Conservation (phyloP, 1,284 basidiomycete species). For the Pisolithus thermaeus region DNA sequence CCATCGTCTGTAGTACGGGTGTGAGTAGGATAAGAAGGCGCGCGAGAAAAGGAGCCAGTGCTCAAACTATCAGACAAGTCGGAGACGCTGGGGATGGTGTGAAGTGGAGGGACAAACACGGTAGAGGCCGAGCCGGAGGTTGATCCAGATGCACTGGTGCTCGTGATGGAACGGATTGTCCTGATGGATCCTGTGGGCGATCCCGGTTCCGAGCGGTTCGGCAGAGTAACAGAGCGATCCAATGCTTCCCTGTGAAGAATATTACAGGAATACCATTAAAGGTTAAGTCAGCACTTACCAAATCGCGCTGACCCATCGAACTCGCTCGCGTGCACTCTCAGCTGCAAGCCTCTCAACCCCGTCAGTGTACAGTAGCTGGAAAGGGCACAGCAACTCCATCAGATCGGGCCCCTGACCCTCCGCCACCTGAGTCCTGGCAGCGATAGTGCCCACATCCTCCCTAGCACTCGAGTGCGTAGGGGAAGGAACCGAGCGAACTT, state of each 20-base stretch:
- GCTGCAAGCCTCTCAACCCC: slow-evolving; percentile 81
- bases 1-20: slow-evolving; percentile 64
- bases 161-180: slow-evolving; percentile 55
- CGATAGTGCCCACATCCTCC: slow-evolving; percentile 80
- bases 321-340: slow-evolving; percentile 76
- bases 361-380: slow-evolving; percentile 83
- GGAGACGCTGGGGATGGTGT: slow-evolving; percentile 60
- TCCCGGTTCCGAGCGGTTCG: slow-evolving; percentile 45
- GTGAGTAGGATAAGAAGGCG: slow-evolving; percentile 43
- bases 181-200: slow-evolving; percentile 70
- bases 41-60: slow-evolving; percentile 32
- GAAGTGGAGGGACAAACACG: slow-evolving; percentile 64
- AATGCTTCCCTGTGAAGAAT: slow-evolving; percentile 56
- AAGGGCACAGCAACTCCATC: slow-evolving; percentile 75
- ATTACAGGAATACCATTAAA: slow-evolving; percentile 5
- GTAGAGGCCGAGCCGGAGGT: slow-evolving; percentile 56
- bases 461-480: slow-evolving; percentile 70
- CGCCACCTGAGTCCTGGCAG: slow-evolving; percentile 57
- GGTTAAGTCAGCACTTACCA: slow-evolving; percentile 49
- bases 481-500: slow-evolving; percentile 73
- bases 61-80: slow-evolving; percentile 45
- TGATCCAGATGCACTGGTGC: slow-evolving; percentile 35
- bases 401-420: slow-evolving; percentile 42
- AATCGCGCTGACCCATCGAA: slow-evolving; percentile 83
- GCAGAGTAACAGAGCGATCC: slow-evolving; percentile 44